phyloP scores from a whole-genome alignment of 179 eudicot species.

The Corrigiola litoralis region DNA sequence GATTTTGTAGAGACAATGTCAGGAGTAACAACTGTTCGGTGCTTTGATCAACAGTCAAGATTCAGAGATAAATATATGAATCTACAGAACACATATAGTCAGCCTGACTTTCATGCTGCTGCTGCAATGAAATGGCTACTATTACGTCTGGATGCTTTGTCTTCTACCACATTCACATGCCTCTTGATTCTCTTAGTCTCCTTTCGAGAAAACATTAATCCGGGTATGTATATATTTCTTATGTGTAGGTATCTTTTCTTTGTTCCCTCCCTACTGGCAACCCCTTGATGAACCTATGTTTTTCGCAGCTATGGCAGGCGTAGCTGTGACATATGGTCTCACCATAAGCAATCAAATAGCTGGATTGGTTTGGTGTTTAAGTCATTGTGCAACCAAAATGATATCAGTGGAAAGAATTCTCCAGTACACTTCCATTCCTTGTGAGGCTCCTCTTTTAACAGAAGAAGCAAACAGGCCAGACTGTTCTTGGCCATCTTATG shows the following conservation, averaged over 20 bases:
- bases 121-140: conserved; percentile 24
- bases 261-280: not conserved
- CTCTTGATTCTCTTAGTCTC: conserved; percentile 10
- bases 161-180: conserved; percentile 8
- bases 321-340: conserved; percentile 24
- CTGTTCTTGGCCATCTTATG: conserved; percentile 10
- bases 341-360: not conserved
- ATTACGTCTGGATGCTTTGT: conserved; percentile 12
- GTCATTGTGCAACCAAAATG: conserved; percentile 4
- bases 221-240: conserved; percentile 5
- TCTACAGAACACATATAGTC: conserved; percentile 10
- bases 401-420: conserved; percentile 25
- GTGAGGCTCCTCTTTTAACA: conserved; percentile 15
- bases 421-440: conserved; percentile 13
- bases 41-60: conserved; percentile 18
- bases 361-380: conserved; percentile 3
- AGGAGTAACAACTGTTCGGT: conserved; percentile 17
- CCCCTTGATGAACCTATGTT: not conserved
- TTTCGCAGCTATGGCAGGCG: conserved; percentile 20
- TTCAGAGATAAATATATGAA: conserved; percentile 17
- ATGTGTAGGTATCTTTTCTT: not conserved
- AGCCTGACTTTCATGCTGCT: conserved; percentile 18
- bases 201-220: conserved; percentile 8
- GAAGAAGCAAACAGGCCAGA: conserved; percentile 15
- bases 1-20: conserved; percentile 22